Evolutionary conservation across 169 alveolate species (phyloP), one percentile per base, ranked within the genome.

Genomic region (Prorocentrum cordatum): DNA sequence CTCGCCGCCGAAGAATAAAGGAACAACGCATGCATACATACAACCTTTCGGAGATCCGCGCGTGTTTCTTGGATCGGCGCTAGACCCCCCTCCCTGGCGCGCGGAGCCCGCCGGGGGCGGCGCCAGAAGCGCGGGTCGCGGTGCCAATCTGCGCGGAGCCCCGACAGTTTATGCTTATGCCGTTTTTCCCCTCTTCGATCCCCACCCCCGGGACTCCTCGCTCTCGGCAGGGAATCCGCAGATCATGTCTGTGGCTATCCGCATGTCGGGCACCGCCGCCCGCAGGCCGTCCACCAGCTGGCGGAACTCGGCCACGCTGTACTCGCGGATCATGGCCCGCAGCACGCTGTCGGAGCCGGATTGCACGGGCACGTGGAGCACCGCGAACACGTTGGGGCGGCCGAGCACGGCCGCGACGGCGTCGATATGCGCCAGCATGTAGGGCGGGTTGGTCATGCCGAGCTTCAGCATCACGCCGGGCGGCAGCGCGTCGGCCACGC

Each of bases 371-470:
- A 98, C 95, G 92, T 98, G 99, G 50, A 97, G 93, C 94, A 97
- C 97, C 89, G 96, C 96, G 92, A 95, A 98, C 77, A 97, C 98
- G 90, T 97, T 94, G 26, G 98, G 98, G 90, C 97, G 99, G 61
- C 93, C 45, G 26, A 77, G 35, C 33, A 75, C 71, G 26, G 38
- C 33, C 2, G 58, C 5, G 68, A 97, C 96, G n/a, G 96, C 97
- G 64, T 96, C 94, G 35, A 96, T 92, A 93, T 97, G 99, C 84
- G 96, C 97, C 85, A 97, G 92, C 83, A 98, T 96, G 93, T 96
- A 97, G 2, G 99, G 99, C 22, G 99, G 99, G 92, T 98, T 98
- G 47, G 99, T 96, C 99, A 98, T 98, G 27, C 99, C 99, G 61
- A 42, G 54, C 54, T 42, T 42, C 54, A 42, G n/a, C 54, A 42